Base-by-base conservation (phyloP, 371 early-diverging fungal species). In the Blakeslea trispora region DNA sequence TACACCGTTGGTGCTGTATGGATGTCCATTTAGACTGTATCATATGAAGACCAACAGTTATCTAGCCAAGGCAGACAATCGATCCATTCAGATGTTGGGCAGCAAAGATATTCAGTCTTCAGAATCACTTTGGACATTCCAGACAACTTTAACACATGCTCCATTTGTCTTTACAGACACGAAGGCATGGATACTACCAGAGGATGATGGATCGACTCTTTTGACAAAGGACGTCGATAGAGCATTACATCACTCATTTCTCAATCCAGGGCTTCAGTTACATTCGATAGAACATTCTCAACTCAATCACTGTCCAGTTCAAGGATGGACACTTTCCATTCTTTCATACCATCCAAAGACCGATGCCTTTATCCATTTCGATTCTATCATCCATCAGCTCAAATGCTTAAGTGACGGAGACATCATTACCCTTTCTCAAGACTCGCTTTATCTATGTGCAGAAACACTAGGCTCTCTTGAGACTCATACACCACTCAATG, bases 1-100 rank as follows among this genome's bases (percentile, higher is more conserved):
- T 37, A 41, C 50, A 35, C 19, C 18, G 17, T 6, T 32, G 19
- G 24, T 56, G 9, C 28, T 42, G 13, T 31, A 47, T n/a, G 34
- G 13, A 31, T 35, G 43, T 19, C 24, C 41, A 18, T 56, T 56
- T 42, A 23, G 14, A 22, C 41, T 56, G 13, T 40, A 34, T 14
- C 48, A 56, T 22, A 8, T 43, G 13, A 42, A 32, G 18, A 48
- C 56, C 0, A 32, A 32, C 6, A 24, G 41, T 41, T 56, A 49
- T 32, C 23, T 56, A 21, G 17, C 10, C 18, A 19, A 23, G 21
- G 4, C 28, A 28, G 28, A 28, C 7, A 28, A 3, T 7, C 7
- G 3, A 7, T 28, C 28, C 7, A 28, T 28, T 7, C 28, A 28
- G 28, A 28, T 28, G 28, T 7, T 28, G 5, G 7, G 7, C 28